Evolutionary conservation across 2,329 filamentous ascomycete species (phyloP).

Genomic region (Hypoxylon sp.): DNA sequence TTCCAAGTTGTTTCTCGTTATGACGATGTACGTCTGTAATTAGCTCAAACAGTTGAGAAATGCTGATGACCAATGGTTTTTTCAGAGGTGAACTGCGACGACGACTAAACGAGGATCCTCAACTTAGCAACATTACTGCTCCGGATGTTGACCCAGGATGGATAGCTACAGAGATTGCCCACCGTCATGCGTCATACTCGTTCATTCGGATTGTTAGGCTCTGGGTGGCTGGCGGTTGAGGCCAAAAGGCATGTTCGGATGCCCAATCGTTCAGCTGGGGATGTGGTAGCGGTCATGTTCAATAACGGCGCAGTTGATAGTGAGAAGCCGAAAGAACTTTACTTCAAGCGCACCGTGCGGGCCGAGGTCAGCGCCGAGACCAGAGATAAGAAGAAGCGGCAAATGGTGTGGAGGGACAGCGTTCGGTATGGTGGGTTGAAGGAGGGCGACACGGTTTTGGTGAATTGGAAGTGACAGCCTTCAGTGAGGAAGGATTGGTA

Average conservation of each 20-base stretch:
- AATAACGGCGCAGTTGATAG: not conserved
- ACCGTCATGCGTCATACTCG: not conserved
- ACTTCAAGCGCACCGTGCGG: not conserved
- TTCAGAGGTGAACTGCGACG: not conserved
- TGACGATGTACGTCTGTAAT: not conserved
- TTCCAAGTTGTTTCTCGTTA: not conserved
- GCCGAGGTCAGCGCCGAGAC: not conserved
- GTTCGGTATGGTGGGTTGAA: not conserved
- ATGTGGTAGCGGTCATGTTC: not conserved
- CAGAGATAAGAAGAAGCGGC: not conserved
- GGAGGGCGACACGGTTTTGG: not conserved
- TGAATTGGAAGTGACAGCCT: not conserved
- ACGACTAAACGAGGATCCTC: not conserved
- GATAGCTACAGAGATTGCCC: not conserved
- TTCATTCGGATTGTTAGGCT: not conserved
- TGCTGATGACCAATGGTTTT: not conserved
- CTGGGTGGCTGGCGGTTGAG: not conserved
- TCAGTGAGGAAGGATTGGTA: too few species aligned
- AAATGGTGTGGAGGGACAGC: conserved; percentile 1
- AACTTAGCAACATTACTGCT: not conserved
- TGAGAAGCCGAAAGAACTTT: not conserved
- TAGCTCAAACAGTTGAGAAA: not conserved
- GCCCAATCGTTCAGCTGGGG: not conserved
- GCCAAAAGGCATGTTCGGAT: not conserved
- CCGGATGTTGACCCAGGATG: not conserved